Base-by-base conservation (phyloP, 73 alveolate species). In the Halteria grandinella region DNA sequence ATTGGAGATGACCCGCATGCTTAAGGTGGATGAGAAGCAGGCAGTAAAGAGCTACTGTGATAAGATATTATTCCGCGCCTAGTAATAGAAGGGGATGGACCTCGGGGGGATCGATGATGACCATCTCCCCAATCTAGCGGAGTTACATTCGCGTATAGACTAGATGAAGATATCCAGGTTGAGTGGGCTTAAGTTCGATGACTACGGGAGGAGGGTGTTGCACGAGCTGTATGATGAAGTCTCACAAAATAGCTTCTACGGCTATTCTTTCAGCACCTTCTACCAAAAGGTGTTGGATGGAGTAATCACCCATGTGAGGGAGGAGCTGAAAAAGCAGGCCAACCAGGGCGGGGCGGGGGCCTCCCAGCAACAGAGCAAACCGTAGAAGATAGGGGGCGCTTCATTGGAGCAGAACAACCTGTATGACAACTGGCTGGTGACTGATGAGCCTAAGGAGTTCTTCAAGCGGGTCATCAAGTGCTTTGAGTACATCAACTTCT, bases 11-110 rank as follows among this genome's bases (percentile, higher is more conserved):
- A 73, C 85, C 18, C 52, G 85, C 33, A 48, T 48, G 20, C 41
- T 73, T 1, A 47, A 27, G 24, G 55, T 29, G 17, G 71, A 54
- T 12, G 55, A 48, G n/a, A 73, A 64, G 55, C 36, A 36, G 7
- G 37, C 54, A 2, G 23, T 73, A 2, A 73, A 73, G 41, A 32
- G 48, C 59, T 73, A 50, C 51, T 73, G 85, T 73, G 85, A 73
- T 27, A 53, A 73, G 14, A 52, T 73, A 1, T 24, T 73, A 4
- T 54, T 54, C 34, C 36, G 31, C 18, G 47, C 62, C 1, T 63
- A 48, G n/a, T 18, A 73, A 28, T 34, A 48, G 18, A n/a, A n/a
- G n/a, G n/a, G n/a, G n/a, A n/a, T n/a, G n/a, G n/a, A n/a, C n/a
- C n/a, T n/a, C n/a, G n/a, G n/a, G n/a, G n/a, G n/a, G n/a, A n/a